phyloP scores from a whole-genome alignment of 169 alveolate genomes.

The Plasmodium adleri region DNA sequence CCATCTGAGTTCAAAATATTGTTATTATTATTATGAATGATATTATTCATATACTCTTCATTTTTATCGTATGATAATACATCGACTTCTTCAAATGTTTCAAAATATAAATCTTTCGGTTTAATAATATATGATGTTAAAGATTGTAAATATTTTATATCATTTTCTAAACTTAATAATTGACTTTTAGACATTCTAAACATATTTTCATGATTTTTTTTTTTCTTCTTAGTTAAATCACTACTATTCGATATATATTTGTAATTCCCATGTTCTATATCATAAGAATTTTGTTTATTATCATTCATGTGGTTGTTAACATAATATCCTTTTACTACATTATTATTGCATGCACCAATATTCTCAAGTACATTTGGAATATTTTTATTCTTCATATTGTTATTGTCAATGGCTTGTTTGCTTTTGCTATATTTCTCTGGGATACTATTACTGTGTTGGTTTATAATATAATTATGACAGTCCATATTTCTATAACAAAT shows the following conservation, averaged over 20 bases:
- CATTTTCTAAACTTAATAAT: constrained; percentile 43
- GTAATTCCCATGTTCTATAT: not conserved
- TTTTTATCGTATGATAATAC: constrained; percentile 5
- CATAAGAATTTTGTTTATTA: not conserved
- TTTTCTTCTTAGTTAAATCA: constrained; percentile 12
- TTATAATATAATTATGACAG: not conserved
- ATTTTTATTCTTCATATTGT: constrained; percentile 3
- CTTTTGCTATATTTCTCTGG: not conserved
- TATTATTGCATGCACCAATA: not conserved
- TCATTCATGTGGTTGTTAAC: not conserved
- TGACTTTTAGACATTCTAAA: constrained; percentile 45
- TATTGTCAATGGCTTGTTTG: not conserved
- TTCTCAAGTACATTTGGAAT: not conserved
- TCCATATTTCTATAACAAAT: constrained; percentile 6
- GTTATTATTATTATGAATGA: not conserved
- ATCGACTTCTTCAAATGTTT: constrained; percentile 43
- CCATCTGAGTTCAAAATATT: not conserved
- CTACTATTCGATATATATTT: not conserved
- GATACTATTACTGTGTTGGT: not conserved
- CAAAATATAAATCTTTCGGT: constrained; percentile 40
- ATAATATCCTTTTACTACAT: not conserved
- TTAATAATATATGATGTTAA: constrained; percentile 31
- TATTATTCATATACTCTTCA: not conserved
- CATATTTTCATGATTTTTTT: constrained; percentile 27
- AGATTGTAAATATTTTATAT: constrained; percentile 48